Conservation (phyloP, 1,284 basidiomycete genomes). For the Stereum hirsutum region DNA sequence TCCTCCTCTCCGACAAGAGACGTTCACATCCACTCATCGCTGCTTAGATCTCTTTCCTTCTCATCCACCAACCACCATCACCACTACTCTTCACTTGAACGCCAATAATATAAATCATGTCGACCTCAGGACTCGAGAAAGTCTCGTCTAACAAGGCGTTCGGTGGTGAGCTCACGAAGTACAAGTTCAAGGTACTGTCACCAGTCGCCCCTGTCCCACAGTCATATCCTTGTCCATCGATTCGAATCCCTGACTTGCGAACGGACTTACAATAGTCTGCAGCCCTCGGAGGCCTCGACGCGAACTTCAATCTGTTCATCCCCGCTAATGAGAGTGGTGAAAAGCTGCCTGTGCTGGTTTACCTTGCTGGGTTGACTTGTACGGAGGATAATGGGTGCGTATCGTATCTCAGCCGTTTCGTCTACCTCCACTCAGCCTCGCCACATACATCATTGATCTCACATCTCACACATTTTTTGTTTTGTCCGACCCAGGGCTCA, state of each 20-base stretch:
- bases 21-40: too few relatives aligned
- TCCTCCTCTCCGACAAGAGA: too few relatives aligned
- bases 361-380: constrained; percentile 91
- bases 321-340: constrained; percentile 61
- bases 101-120: too few relatives aligned
- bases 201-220: too few relatives aligned
- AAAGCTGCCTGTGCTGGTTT: constrained; percentile 81
- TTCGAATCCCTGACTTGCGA: too few relatives aligned
- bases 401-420: too few relatives aligned
- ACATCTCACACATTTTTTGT: too few relatives aligned
- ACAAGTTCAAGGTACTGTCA: constrained; percentile 85
- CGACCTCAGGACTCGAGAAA: constrained; percentile 40
- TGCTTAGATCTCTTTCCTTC: too few relatives aligned
- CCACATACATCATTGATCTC: too few relatives aligned
- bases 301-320: constrained; percentile 88
- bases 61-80: background rate
- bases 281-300: constrained; percentile 70
- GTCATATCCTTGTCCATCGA: constrained; percentile 1
- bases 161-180: constrained; percentile 76
- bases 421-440: too few relatives aligned
- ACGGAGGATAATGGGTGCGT: constrained; percentile 90
- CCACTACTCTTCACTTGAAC: background rate
- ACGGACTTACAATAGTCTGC: too few relatives aligned
- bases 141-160: constrained; percentile 76
- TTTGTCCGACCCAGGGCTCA: constrained; percentile 66